These are phyloP conservation scores for Termitomyces sp. DNA, from an alignment of 768 basidiomycete species.

Conservation along the genomic window DNA sequence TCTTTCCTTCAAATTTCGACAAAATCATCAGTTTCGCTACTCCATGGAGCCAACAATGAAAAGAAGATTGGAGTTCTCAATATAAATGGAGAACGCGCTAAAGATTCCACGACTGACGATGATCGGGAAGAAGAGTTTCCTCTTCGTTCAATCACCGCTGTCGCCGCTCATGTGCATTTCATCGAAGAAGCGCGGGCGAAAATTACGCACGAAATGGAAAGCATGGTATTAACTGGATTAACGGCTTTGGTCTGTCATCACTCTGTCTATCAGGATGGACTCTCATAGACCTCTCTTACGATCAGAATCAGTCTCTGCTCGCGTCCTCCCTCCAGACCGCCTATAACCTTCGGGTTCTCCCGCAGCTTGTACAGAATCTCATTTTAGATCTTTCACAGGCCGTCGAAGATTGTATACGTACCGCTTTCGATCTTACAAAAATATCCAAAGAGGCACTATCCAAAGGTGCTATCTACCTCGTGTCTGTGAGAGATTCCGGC, in stretches of 20 bases:
- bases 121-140: conserved; percentile 33
- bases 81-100: neutral
- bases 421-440: conserved; percentile 79
- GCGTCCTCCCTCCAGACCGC: conserved; percentile 95
- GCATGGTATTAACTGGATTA: conserved; percentile 79
- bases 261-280: neutral
- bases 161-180: conserved; percentile 62
- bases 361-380: conserved; percentile 75
- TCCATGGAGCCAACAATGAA: conserved; percentile 32
- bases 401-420: conserved; percentile 74
- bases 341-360: conserved; percentile 83
- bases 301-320: conserved; percentile 82
- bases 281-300: conserved; percentile 5
- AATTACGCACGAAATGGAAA: conserved; percentile 85
- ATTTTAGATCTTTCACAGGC: conserved; percentile 76
- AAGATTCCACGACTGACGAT: conserved; percentile 10
- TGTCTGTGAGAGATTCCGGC: neutral
- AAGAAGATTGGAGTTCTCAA: neutral
- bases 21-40: conserved; percentile 35
- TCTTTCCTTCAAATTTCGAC: conserved; percentile 4
- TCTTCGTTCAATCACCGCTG: conserved; percentile 67
- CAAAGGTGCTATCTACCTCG: conserved; percentile 49
- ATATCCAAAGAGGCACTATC: conserved; percentile 81
- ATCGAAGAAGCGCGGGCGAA: conserved; percentile 65
- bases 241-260: conserved; percentile 58